phyloP scores from a whole-genome alignment of 805 yeast genomes.

The Ogataea zsoltii region DNA sequence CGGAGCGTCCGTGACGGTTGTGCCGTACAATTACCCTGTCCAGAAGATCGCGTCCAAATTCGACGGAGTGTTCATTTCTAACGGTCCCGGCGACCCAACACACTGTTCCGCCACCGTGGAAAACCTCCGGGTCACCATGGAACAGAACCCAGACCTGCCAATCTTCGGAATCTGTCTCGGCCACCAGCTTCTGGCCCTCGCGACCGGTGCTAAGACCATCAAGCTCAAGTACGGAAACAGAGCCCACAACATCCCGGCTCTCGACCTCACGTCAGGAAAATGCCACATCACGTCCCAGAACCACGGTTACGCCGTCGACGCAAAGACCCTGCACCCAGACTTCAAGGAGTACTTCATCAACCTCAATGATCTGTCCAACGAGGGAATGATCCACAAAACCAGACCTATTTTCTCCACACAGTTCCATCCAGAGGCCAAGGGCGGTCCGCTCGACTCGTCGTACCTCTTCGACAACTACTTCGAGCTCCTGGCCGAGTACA shows the following conservation, averaged over 20 bases:
- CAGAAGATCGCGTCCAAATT: conserved; percentile 88
- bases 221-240: conserved; percentile 98
- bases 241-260: conserved; percentile 97
- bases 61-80: conserved; percentile 92
- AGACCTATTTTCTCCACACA: conserved; percentile 95
- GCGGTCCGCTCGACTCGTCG: conserved; percentile 95
- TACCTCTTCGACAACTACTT: conserved; percentile 90
- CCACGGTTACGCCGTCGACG: conserved; percentile 97
- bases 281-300: conserved; percentile 98
- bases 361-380: conserved; percentile 93
- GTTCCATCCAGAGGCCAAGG: conserved; percentile 99
- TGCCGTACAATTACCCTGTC: conserved; percentile 94
- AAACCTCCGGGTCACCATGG: conserved; percentile 72
- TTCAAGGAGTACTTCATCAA: conserved; percentile 90
- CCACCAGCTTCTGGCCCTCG: conserved; percentile 93
- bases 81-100: conserved; percentile 98
- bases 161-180: conserved; percentile 98
- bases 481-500: conserved; percentile 62
- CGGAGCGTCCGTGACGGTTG: conserved; percentile 94
- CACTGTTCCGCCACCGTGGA: conserved; percentile 79
- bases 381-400: conserved; percentile 89
- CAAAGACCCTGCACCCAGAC: conserved; percentile 66
- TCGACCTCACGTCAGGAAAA: conserved; percentile 84
- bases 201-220: conserved; percentile 89
- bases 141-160: conserved; percentile 65